Conservation (phyloP, 2,329 filamentous ascomycete genomes). For the Aspergillus sp. region DNA sequence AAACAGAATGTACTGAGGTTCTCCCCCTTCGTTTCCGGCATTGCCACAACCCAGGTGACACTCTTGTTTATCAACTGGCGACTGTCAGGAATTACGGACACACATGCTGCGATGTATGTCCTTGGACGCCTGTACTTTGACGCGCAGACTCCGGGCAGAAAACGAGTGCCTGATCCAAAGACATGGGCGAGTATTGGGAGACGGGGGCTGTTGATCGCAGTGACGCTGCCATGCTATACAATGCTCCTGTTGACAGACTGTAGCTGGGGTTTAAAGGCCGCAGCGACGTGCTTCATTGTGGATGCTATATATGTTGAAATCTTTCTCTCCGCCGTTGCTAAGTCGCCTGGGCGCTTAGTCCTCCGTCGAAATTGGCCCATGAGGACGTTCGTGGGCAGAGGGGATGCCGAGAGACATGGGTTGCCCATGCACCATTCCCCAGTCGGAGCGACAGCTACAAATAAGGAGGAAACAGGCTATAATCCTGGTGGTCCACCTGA, state of each 20-base stretch:
- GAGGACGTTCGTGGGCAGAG: background rate
- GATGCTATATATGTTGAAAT: background rate
- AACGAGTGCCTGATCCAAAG: background rate
- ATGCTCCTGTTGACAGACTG: background rate
- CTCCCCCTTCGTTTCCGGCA: background rate
- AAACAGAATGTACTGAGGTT: background rate
- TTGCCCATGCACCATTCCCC: background rate
- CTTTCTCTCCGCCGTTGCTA: background rate
- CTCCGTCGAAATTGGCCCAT: background rate
- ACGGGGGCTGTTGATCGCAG: background rate
- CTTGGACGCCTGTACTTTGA: background rate
- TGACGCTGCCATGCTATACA: background rate
- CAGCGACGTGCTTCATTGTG: background rate
- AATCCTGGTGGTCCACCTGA: background rate
- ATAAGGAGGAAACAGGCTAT: background rate
- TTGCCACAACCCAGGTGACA: background rate
- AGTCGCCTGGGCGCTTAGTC: background rate
- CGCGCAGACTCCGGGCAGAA: background rate
- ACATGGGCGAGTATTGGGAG: background rate
- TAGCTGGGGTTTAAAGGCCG: background rate
- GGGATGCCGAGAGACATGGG: background rate
- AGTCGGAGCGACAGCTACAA: background rate
- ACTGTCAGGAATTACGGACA: background rate
- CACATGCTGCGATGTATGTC: background rate
- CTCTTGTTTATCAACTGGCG: background rate